A percentile compares a stretch with the other conserved stretches of the same genome.
These are phyloP conservation scores for Zalaria sp. DNA, from an alignment of 2,329 filamentous ascomycete genomes.

Conservation along the genomic window DNA sequence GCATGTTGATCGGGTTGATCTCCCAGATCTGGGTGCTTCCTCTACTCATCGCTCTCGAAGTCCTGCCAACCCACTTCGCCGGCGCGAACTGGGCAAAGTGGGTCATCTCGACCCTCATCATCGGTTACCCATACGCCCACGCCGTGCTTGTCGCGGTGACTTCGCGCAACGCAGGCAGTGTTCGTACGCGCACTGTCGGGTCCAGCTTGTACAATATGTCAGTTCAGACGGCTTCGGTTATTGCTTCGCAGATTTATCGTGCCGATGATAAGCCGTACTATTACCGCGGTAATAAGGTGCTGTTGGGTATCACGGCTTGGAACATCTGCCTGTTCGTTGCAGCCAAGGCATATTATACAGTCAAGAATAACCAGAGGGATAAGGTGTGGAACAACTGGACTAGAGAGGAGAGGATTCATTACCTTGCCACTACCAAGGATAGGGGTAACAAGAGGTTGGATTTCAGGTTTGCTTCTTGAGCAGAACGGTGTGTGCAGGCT, in stretches of 20 bases:
- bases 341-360: constrained; percentile 20
- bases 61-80: constrained; percentile 14
- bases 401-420: constrained; percentile 18
- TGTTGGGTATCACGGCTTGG: constrained; percentile 16
- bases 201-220: constrained; percentile 31
- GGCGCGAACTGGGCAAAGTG: constrained; percentile 24
- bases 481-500: neutral
- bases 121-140: constrained; percentile 29
- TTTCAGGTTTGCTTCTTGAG: constrained; percentile 5
- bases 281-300: constrained; percentile 24
- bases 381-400: constrained; percentile 23
- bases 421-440: constrained; percentile 20
- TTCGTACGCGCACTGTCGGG: constrained; percentile 28
- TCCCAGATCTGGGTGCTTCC: constrained; percentile 26
- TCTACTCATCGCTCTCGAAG: constrained; percentile 22
- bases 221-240: constrained; percentile 33
- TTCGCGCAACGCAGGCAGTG: constrained; percentile 26
- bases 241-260: constrained; percentile 34
- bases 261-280: constrained; percentile 31
- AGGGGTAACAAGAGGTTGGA: constrained; percentile 14
- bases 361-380: constrained; percentile 15
- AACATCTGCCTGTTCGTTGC: constrained; percentile 17
- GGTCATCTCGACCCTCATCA: constrained; percentile 22
- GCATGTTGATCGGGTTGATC: constrained; percentile 31
- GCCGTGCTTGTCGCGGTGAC: constrained; percentile 29